phyloP scores from a whole-genome alignment of 192 early-diverging fungal species.

The Dissophora ornata region DNA sequence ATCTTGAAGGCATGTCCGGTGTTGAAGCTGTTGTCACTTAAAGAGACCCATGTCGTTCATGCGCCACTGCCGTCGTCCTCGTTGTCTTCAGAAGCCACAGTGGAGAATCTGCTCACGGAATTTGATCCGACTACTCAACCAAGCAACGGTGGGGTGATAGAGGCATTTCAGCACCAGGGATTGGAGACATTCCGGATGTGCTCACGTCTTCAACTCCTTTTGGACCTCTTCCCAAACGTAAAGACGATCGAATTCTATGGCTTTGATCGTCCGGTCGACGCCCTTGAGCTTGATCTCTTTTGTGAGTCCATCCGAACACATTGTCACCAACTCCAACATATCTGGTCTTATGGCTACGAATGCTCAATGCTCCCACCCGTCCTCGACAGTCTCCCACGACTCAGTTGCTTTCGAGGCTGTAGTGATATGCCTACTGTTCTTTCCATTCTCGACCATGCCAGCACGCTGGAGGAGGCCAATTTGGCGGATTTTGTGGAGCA shows the following conservation, averaged over 20 bases:
- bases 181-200: conserved; percentile 37
- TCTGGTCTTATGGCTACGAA: conserved; percentile 33
- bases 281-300: neutral
- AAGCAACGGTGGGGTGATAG: too few relatives aligned
- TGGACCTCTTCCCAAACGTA: conserved; percentile 28
- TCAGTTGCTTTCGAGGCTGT: conserved; percentile 11
- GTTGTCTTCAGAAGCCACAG: neutral
- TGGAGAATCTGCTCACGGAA: neutral
- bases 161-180: conserved; percentile 31
- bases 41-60: neutral
- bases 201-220: conserved; percentile 8
- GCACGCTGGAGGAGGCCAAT: conserved; percentile 25
- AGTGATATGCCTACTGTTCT: conserved; percentile 28
- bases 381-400: neutral
- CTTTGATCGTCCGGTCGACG: conserved; percentile 15
- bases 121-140: too few relatives aligned
- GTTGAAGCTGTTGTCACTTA: conserved; percentile 14
- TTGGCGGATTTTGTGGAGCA: conserved; percentile 23
- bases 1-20: conserved; percentile 23
- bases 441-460: conserved; percentile 19
- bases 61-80: too few relatives aligned
- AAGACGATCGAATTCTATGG: conserved; percentile 28
- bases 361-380: conserved; percentile 40
- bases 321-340: conserved; percentile 14
- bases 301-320: conserved; percentile 12